Conservation (phyloP, 805 yeast species). For the Metschnikowia henanensis region DNA sequence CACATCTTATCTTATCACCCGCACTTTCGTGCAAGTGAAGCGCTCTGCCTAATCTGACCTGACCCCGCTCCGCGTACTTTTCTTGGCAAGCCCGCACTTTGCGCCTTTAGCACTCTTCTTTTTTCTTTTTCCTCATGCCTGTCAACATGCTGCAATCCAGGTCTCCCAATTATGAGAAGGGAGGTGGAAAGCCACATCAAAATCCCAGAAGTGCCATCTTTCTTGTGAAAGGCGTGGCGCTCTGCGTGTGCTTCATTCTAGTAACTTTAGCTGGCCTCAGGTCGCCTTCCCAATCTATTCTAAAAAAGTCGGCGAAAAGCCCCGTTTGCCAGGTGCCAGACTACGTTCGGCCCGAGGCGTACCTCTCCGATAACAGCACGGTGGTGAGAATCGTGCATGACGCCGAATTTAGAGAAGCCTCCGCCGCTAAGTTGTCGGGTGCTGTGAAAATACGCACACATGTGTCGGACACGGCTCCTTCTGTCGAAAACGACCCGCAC, state of each 20-base stretch:
- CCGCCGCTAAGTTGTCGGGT: constrained; percentile 48
- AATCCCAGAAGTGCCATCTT: neutral
- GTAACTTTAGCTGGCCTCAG: neutral
- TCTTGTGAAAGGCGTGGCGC: neutral
- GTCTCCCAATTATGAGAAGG: no score
- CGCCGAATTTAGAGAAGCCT: constrained; percentile 17
- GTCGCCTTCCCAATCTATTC: neutral
- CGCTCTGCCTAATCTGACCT: no score
- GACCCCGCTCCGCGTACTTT: neutral
- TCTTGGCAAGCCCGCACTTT: neutral
- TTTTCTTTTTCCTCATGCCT: neutral
- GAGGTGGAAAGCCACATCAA: no score
- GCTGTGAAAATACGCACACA: constrained; percentile 68
- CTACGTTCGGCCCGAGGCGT: constrained; percentile 5
- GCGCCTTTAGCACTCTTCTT: neutral
- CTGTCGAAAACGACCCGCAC: constrained; percentile 45
- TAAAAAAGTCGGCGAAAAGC: neutral
- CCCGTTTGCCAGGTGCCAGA: neutral
- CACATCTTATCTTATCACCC: no score
- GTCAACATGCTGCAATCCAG: no score
- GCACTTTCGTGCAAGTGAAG: no score
- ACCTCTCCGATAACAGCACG: constrained; percentile 1
- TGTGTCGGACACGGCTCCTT: constrained; percentile 51
- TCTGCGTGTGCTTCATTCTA: neutral
- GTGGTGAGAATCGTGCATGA: constrained; percentile 25